Evolutionary conservation across 2,329 filamentous ascomycete species (phyloP), one percentile per base, ranked within the genome.

Genomic region (Cylindrodendrum hubeiense): DNA sequence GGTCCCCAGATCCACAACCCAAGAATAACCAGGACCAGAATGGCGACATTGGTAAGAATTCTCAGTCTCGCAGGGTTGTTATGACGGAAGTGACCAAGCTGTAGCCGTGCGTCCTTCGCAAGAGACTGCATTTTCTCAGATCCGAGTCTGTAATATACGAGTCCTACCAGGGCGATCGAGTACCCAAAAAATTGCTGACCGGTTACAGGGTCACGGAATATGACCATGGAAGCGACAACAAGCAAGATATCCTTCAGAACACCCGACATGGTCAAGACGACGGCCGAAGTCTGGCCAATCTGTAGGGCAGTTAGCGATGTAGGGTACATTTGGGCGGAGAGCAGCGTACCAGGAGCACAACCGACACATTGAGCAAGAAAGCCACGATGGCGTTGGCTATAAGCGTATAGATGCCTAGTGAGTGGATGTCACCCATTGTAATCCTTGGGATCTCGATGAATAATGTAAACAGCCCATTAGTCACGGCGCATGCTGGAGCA

Each of bases 311-410:
- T 64, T 19, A 64, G 55, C 17, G 17, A 12, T 13, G 5, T 26
- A 21, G 17, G n/a, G 1, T n/a, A 34, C 1, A 15, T 13, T 17
- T 8, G 5, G 3, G 1, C 8, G 2, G 10, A 5, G 26, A 8
- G 9, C 4, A 13, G 19, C 37, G 43, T 51, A 64, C 61, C 33
- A 64, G 37, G 8, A 64, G 49, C 43, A 64, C 61, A n/a, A 64
- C 61, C 3, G 61, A 64, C 26, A 55, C 61, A n/a, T 64, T 64
- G n/a, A 64, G 61, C 43, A 64, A 5, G 49, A 64, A 64, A 21
- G 61, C 61, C 15, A 64, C 50, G 12, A 59, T 44, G 13, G 61
- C 61, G 22, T 64, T 64, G 4, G 55, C 61, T n/a, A 64, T 2
- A 5, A 64, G 61, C 12, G 61, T 64, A 5, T 28, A 28, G 33